phyloP scores from a whole-genome alignment of 805 yeast genomes.

The Candida manassasensis region DNA sequence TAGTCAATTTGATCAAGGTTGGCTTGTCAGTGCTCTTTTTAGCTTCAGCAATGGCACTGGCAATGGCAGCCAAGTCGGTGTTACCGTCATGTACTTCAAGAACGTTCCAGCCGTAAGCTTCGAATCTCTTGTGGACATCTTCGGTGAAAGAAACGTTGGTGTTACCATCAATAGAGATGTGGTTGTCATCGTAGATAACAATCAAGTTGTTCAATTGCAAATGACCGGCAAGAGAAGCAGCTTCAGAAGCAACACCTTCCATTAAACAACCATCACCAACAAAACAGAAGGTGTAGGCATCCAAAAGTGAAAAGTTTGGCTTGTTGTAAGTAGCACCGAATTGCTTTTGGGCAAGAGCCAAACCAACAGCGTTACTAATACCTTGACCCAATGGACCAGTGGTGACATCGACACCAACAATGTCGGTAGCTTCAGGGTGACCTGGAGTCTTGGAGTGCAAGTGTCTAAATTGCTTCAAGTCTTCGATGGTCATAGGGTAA shows the following conservation, averaged over 20 bases:
- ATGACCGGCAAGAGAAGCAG: conserved; percentile 94
- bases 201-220: conserved; percentile 88
- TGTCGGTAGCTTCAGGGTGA: conserved; percentile 83
- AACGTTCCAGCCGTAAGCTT: conserved; percentile 93
- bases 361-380: conserved; percentile 91
- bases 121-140: conserved; percentile 78
- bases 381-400: conserved; percentile 99
- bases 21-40: conserved; percentile 79
- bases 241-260: conserved; percentile 97
- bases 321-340: conserved; percentile 91
- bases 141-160: conserved; percentile 90
- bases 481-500: conserved; percentile 74
- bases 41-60: conserved; percentile 75
- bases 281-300: conserved; percentile 72
- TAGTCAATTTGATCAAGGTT: conserved; percentile 79
- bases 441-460: conserved; percentile 91
- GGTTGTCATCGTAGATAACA: conserved; percentile 95
- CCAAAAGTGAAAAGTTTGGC: conserved; percentile 69
- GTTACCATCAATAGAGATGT: conserved; percentile 93
- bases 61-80: conserved; percentile 66
- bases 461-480: conserved; percentile 87
- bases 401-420: conserved; percentile 93
- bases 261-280: conserved; percentile 97
- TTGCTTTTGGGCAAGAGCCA: conserved; percentile 91
- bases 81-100: conserved; percentile 76